A percentile compares a stretch with the other conserved stretches of the same genome.
These are phyloP conservation scores for Sporothrix globosa DNA, from an alignment of 2,329 filamentous ascomycete genomes.

Conservation along the genomic window DNA sequence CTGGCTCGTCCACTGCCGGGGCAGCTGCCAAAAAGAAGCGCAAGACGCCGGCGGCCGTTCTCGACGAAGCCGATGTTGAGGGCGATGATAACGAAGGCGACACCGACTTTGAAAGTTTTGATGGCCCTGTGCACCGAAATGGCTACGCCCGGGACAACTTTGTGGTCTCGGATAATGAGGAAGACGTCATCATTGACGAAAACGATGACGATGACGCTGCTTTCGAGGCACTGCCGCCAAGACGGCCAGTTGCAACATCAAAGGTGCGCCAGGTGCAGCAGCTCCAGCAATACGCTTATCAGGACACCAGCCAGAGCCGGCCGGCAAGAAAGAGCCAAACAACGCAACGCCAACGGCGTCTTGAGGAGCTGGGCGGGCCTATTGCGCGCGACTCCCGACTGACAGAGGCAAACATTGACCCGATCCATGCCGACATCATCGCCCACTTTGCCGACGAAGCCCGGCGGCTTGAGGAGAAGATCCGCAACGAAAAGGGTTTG, in stretches of 20 bases:
- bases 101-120: constrained; percentile 46
- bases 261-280: constrained; percentile 36
- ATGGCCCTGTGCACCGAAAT: constrained; percentile 44
- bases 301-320: constrained; percentile 23
- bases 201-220: constrained; percentile 48
- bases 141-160: constrained; percentile 53
- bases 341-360: constrained; percentile 43
- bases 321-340: constrained; percentile 33
- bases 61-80: constrained; percentile 44
- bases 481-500: constrained; percentile 63
- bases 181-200: constrained; percentile 40
- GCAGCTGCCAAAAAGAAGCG: constrained; percentile 23
- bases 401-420: constrained; percentile 43
- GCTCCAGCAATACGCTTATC: constrained; percentile 32
- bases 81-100: constrained; percentile 41
- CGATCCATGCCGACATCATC: constrained; percentile 65
- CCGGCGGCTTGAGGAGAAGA: constrained; percentile 60
- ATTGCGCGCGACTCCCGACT: constrained; percentile 62
- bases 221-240: constrained; percentile 34
- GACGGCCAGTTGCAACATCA: neutral
- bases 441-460: constrained; percentile 67
- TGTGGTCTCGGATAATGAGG: constrained; percentile 47
- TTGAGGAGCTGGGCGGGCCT: constrained; percentile 55
- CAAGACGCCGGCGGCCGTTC: constrained; percentile 33
- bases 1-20: constrained; percentile 42